Percentiles rank a stretch among this genome's conserved stretches.
phyloP scores from a whole-genome alignment of 116 monocot species.

The Phalaenopsis hybrid region DNA sequence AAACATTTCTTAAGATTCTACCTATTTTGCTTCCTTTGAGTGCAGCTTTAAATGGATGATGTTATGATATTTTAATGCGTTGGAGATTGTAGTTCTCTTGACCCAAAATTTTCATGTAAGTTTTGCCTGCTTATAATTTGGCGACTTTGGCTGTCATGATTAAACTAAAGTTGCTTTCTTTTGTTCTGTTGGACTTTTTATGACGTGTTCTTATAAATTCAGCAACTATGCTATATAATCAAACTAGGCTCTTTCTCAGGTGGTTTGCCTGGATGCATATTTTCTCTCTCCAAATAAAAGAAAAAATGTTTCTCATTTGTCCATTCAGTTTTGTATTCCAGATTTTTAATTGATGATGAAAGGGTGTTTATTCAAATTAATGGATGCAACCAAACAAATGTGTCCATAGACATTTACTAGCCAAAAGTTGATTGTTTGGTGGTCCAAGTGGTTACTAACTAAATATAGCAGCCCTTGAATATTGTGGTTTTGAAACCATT shows the following conservation, averaged over 20 bases:
- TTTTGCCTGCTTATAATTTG: background rate
- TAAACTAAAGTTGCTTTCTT: background rate
- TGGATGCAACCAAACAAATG: background rate
- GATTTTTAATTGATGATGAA: background rate
- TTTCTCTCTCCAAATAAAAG: background rate
- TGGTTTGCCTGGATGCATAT: background rate
- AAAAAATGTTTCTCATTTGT: background rate
- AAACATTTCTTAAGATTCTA: background rate
- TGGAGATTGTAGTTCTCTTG: slow-evolving; percentile 2
- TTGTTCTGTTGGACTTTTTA: background rate
- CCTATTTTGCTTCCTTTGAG: slow-evolving; percentile 10
- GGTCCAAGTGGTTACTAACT: background rate
- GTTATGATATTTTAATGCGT: slow-evolving; percentile 10
- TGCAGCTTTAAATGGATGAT: slow-evolving; percentile 11
- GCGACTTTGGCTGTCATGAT: background rate
- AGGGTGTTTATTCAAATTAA: background rate
- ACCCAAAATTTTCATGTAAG: slow-evolving; percentile 9
- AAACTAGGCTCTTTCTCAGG: background rate
- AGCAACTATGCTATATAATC: background rate
- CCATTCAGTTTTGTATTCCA: background rate
- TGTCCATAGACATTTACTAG: background rate
- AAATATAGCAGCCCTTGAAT: background rate
- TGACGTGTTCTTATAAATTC: background rate
- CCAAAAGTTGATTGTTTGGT: background rate
- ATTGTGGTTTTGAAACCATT: background rate